Percentiles rank a stretch among this genome's conserved stretches.
These are phyloP conservation scores for Dioscorea alata DNA, from an alignment of 106 monocot species.

Conservation along the genomic window DNA sequence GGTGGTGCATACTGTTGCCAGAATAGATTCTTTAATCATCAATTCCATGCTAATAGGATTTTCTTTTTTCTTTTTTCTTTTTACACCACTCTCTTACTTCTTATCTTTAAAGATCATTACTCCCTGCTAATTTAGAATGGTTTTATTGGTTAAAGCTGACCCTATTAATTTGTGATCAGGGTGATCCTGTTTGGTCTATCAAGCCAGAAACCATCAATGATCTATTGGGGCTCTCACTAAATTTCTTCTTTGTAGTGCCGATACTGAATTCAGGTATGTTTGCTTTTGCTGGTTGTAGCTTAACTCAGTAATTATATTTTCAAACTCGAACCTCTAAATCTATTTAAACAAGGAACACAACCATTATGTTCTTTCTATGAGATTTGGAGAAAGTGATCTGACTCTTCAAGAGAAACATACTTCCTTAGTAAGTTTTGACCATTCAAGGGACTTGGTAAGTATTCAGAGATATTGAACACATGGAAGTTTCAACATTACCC, in stretches of 20 bases:
- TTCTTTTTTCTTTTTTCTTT: not conserved
- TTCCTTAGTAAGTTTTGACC: not conserved
- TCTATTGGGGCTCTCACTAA: conserved; percentile 69
- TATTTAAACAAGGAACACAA: not conserved
- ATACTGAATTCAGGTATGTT: conserved; percentile 50
- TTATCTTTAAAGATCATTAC: not conserved
- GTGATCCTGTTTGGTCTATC: conserved; percentile 94
- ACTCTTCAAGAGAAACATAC: no score
- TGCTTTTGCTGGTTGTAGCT: not conserved
- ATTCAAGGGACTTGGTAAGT: not conserved
- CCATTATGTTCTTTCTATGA: no score
- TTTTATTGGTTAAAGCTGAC: not conserved
- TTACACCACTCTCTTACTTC: not conserved
- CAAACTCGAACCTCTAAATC: not conserved
- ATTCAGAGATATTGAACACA: no score
- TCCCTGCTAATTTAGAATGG: not conserved
- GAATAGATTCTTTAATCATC: no score
- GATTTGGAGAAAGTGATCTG: no score
- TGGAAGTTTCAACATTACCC: no score
- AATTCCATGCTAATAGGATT: not conserved
- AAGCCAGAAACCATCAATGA: conserved; percentile 52
- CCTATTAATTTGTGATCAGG: conserved; percentile 30
- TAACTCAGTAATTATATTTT: not conserved
- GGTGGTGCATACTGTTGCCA: no score
- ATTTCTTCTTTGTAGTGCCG: conserved; percentile 88